phyloP scores from a whole-genome alignment of 345 rosid genomes.

The Fremontodendron californicum region DNA sequence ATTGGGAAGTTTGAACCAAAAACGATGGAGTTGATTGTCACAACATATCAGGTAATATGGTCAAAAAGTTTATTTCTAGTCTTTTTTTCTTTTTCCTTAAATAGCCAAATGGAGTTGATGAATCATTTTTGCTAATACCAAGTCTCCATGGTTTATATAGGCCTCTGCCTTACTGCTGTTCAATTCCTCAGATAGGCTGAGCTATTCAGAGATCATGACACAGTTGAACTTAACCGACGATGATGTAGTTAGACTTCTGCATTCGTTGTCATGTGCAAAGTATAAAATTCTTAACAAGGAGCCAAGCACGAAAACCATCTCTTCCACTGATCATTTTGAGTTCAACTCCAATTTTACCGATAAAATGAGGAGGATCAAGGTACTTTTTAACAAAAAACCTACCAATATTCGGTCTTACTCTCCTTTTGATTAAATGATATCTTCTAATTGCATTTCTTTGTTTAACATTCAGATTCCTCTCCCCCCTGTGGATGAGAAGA shows the following conservation, averaged over 20 bases:
- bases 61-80: background rate
- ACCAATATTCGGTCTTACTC: background rate
- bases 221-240: slow-evolving; percentile 56
- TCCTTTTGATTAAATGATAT: background rate
- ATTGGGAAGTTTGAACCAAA: too few species aligned
- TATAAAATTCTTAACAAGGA: slow-evolving; percentile 47
- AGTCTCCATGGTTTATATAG: slow-evolving; percentile 26
- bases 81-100: background rate
- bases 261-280: slow-evolving; percentile 51
- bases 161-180: slow-evolving; percentile 60
- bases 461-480: slow-evolving; percentile 51
- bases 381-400: slow-evolving; percentile 6
- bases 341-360: slow-evolving; percentile 57
- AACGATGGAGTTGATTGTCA: too few species aligned
- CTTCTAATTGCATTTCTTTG: background rate
- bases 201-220: slow-evolving; percentile 58
- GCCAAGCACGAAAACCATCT: slow-evolving; percentile 38
- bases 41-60: slow-evolving; percentile 56
- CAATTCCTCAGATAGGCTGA: slow-evolving; percentile 51
- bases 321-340: slow-evolving; percentile 36
- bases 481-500: slow-evolving; percentile 61
- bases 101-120: background rate
- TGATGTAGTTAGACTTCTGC: slow-evolving; percentile 57
- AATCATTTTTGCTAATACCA: background rate
- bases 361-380: slow-evolving; percentile 73